Evolutionary conservation across 768 basidiomycete genomes (phyloP), one percentile per base, ranked within the genome.

Genomic region (Psilocybe tampanensis): DNA sequence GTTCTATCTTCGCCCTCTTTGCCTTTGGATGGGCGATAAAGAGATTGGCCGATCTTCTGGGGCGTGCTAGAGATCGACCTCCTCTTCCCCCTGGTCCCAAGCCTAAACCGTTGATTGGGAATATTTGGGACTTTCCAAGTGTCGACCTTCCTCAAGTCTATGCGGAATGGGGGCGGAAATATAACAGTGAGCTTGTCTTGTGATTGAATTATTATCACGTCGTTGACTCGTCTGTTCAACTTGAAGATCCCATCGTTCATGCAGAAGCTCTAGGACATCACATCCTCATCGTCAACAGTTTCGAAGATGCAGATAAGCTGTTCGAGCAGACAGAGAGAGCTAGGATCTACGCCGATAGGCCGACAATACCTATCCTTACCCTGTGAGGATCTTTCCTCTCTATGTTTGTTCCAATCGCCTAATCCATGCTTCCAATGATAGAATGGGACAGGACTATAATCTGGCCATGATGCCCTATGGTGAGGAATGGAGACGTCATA

Each of bases 221-320:
- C 9, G n/a, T 9, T 4, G 29, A n/a, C n/a, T 15, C 11, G 2
- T 23, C 4, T 24, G n/a, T 29, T n/a, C n/a, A n/a, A n/a, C n/a
- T 32, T 44, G 43, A 23, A 64, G 60, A 58, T 26, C 59, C 60
- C 44, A 61, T 66, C 3, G 5, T 63, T 1, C 44, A 62, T 42
- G 50, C 61, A 19, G 55, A 59, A 29, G 59, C 47, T 2, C 22
- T 64, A 4, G 63, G 63, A 15, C 52, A 54, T 12, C 39, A 66
- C 23, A 34, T 64, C 6, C 32, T 64, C 11, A 48, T 66, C 29
- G 52, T 64, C 19, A 62, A 63, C 33, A 52, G 33, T 4, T 36
- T 29, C 32, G 60, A 61, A 36, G 58, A 57, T 47, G 58, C 60
- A 21, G 41, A 36, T 23, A 47, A 47, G 9, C 18, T 59, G n/a